phyloP scores from a whole-genome alignment of 768 basidiomycete genomes.

The Psilocybe tampanensis region DNA sequence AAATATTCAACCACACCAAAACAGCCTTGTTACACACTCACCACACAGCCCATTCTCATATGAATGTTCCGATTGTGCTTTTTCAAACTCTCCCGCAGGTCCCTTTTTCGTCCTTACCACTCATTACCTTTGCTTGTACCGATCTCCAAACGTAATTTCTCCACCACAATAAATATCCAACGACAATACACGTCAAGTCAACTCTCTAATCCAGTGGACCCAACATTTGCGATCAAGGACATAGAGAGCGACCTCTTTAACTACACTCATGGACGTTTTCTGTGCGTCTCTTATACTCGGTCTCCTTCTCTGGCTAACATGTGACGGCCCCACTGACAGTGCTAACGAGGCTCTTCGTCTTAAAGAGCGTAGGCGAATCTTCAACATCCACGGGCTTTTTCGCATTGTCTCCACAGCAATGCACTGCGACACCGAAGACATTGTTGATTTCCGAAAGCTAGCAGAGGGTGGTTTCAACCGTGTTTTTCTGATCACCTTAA shows the following conservation, averaged over 20 bases:
- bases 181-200: too few species aligned
- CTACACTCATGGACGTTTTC: constrained; percentile 36
- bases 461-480: constrained; percentile 42
- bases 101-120: too few species aligned
- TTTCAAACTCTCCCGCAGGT: too few species aligned
- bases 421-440: constrained; percentile 31
- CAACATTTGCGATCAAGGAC: constrained; percentile 25
- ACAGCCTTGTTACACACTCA: too few species aligned
- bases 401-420: constrained; percentile 24
- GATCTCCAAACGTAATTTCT: too few species aligned
- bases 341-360: constrained; percentile 36
- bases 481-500: constrained; percentile 32
- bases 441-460: constrained; percentile 37
- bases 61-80: too few species aligned
- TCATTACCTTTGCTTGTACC: too few species aligned
- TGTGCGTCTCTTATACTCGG: constrained; percentile 38
- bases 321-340: constrained; percentile 29
- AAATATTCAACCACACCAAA: too few species aligned
- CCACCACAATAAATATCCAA: too few species aligned
- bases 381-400: constrained; percentile 30
- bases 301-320: constrained; percentile 28
- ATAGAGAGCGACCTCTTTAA: constrained; percentile 32
- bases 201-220: too few species aligned
- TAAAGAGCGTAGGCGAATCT: constrained; percentile 35
- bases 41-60: too few species aligned